phyloP scores from a whole-genome alignment of 129 eudicot species.

The Arctium lappa region DNA sequence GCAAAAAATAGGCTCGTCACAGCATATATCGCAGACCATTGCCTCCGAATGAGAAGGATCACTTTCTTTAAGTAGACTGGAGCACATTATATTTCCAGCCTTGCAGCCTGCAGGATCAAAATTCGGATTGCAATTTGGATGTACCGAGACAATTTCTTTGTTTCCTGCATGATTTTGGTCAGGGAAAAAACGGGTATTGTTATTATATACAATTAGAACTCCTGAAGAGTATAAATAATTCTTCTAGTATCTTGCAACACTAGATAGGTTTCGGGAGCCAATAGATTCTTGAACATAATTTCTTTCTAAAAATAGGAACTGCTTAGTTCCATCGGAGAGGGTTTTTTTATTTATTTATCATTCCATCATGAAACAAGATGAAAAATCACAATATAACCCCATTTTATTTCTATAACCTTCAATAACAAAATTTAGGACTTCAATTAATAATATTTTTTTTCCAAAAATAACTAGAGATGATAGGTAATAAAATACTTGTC shows the following conservation, averaged over 20 bases:
- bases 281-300: neutral
- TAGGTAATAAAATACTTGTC: neutral
- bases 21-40: conserved; percentile 73
- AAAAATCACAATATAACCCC: too few species aligned
- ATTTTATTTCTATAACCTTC: neutral
- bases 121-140: conserved; percentile 26
- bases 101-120: conserved; percentile 44
- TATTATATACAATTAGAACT: neutral
- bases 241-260: neutral
- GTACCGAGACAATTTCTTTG: conserved; percentile 25
- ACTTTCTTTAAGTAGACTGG: conserved; percentile 46
- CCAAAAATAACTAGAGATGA: neutral
- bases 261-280: neutral
- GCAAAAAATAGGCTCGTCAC: conserved; percentile 73
- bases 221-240: neutral
- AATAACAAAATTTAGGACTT: neutral
- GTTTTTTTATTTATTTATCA: too few species aligned
- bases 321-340: too few species aligned
- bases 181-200: neutral
- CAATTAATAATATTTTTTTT: too few species aligned
- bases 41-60: conserved; percentile 19
- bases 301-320: too few species aligned
- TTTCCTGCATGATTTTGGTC: conserved; percentile 28
- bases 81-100: conserved; percentile 70
- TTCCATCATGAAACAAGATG: too few species aligned